A percentile compares a stretch with the other conserved stretches of the same genome.
These are phyloP conservation scores for Rhododendron vialii DNA, from an alignment of 148 eudicot genomes.

Conservation along the genomic window DNA sequence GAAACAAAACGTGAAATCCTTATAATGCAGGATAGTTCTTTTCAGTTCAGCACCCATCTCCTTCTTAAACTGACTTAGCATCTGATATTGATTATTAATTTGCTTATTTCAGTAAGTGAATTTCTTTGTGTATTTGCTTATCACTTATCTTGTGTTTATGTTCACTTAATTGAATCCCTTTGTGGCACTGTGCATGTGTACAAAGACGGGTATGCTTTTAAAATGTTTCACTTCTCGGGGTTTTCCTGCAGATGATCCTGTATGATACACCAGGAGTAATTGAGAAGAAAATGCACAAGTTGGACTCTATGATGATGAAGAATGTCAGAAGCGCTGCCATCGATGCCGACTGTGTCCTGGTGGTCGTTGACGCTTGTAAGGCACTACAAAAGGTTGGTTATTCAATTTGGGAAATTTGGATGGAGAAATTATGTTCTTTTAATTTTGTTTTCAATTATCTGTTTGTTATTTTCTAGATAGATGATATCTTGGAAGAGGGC, in stretches of 20 bases:
- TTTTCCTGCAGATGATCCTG: conserved; percentile 75
- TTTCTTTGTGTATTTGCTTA: not conserved
- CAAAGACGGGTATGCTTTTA: not conserved
- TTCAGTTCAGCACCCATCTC: not conserved
- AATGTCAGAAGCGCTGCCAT: conserved; percentile 85
- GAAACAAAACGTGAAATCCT: not conserved
- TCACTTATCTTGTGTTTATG: not conserved
- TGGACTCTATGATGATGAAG: conserved; percentile 99
- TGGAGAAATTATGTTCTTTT: not conserved
- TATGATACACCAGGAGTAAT: conserved; percentile 98
- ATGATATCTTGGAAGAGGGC: conserved; percentile 73
- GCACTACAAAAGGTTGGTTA: conserved; percentile 61
- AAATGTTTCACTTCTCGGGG: conserved; percentile 21
- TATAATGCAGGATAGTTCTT: not conserved
- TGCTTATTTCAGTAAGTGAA: not conserved
- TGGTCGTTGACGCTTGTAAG: conserved; percentile 91
- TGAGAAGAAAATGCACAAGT: conserved; percentile 89
- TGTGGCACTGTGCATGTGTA: not conserved
- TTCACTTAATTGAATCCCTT: not conserved
- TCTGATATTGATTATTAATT: not conserved
- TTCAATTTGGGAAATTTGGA: not conserved
- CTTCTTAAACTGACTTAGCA: not conserved
- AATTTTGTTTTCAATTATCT: conserved; percentile 1
- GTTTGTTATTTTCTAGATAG: conserved; percentile 41
- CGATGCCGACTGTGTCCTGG: conserved; percentile 85